These are phyloP conservation scores for Neurospora intermedia DNA, from an alignment of 495 filamentous ascomycete species.

Conservation along the genomic window DNA sequence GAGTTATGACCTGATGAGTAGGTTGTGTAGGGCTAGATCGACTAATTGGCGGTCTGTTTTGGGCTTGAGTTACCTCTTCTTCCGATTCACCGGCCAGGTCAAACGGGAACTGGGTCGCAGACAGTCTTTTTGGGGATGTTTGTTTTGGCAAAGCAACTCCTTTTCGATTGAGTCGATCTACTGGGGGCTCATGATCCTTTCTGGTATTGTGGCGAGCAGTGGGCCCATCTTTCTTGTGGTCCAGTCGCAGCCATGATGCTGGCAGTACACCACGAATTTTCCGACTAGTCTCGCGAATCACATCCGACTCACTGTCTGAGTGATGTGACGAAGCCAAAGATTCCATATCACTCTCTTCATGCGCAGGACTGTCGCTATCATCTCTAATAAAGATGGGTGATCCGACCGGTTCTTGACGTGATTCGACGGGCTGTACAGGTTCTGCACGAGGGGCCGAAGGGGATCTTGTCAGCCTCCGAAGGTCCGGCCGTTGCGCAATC, in stretches of 20 bases:
- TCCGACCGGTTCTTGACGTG: not conserved
- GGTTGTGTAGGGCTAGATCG: not conserved
- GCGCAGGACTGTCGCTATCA: not conserved
- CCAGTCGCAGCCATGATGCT: slow-evolving; percentile 78
- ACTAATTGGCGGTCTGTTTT: not conserved
- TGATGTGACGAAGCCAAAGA: slow-evolving; percentile 2
- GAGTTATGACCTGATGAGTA: slow-evolving; percentile 4
- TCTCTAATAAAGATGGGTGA: slow-evolving; percentile 12
- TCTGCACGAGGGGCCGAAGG: not conserved
- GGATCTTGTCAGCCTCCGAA: not conserved
- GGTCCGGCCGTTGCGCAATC: not conserved
- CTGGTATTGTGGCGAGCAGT: slow-evolving; percentile 21
- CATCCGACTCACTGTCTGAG: slow-evolving; percentile 34
- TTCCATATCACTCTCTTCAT: slow-evolving; percentile 9
- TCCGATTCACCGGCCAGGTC: slow-evolving; percentile 39
- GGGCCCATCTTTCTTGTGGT: slow-evolving; percentile 33
- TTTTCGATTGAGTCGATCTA: slow-evolving; percentile 30
- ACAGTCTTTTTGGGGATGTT: slow-evolving; percentile 10
- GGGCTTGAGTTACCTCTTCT: slow-evolving; percentile 7
- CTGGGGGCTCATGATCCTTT: slow-evolving; percentile 26
- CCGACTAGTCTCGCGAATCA: slow-evolving; percentile 30
- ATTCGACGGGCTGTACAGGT: not conserved
- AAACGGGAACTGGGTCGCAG: slow-evolving; percentile 25
- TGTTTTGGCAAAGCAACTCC: slow-evolving; percentile 43
- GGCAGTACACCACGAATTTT: slow-evolving; percentile 78